A percentile compares a stretch with the other conserved stretches of the same genome.
Evolutionary conservation across 2,329 filamentous ascomycete species (phyloP).

Genomic region (Neonectria hederae): DNA sequence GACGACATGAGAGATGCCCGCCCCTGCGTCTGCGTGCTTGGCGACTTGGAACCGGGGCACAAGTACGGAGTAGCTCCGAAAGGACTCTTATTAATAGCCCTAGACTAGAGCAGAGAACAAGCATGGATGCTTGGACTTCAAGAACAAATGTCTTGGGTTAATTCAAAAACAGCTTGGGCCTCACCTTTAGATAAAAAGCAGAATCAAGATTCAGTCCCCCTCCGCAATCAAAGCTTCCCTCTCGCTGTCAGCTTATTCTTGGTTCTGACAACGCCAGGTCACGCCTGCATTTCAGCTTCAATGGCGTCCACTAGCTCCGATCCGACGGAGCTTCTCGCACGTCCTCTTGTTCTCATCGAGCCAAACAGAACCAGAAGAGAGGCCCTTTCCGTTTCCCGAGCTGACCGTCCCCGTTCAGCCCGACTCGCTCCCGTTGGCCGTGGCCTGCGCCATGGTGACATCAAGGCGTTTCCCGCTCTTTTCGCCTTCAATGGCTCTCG

Average conservation of each 20-base stretch:
- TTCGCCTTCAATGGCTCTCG: not conserved
- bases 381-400: not conserved
- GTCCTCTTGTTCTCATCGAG: not conserved
- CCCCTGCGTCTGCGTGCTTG: not conserved
- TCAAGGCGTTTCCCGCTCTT: not conserved
- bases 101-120: not conserved
- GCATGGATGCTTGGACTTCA: too few relatives aligned
- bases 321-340: not conserved
- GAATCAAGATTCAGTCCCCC: not conserved
- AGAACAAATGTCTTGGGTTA: not conserved
- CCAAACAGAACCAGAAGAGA: not conserved
- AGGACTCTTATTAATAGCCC: too few relatives aligned
- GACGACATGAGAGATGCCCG: not conserved
- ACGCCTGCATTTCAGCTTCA: slow-evolving; percentile 5
- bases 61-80: too few relatives aligned
- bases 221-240: not conserved
- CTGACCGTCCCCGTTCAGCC: not conserved
- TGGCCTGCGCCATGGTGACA: not conserved
- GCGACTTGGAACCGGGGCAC: too few relatives aligned
- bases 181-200: not conserved
- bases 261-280: not conserved
- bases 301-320: slow-evolving; percentile 1
- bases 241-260: not conserved
- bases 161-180: not conserved
- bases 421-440: not conserved